Evolutionary conservation across 108 stramenopile species (phyloP), one percentile per base, ranked within the genome.

Genomic region (Hondaea fermentalgiana): DNA sequence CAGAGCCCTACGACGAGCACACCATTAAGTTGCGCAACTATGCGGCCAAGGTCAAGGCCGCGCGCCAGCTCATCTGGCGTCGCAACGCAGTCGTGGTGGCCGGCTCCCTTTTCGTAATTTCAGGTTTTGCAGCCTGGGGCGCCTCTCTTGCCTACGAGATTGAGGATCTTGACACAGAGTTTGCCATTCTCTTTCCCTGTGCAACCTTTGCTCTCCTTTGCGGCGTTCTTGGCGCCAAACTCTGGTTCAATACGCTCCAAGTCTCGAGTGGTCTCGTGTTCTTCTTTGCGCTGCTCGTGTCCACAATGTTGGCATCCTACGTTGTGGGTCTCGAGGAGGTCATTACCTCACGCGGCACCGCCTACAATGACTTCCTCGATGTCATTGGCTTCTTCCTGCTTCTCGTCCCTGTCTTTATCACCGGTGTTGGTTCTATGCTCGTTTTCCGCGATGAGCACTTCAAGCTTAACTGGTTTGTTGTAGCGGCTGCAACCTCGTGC

Each of bases 211-310:
- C 76, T 14, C 51, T 83, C 16, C 28, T 83, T 0, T 83, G 76
- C 28, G 76, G 76, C 25, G 12, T 83, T 12, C 76, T 83, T 23
- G 76, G 49, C 49, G 51, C 51, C 49, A 8, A 83, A 23, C 76
- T 83, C 16, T 83, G 76, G 76, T 83, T 83, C 76, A 83, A 83
- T 45, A 53, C 76, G 45, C 51, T 83, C 49, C 76, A 83, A 53
- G 51, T 83, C 6, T 83, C 76, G n/a, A 10, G 51, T 12, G 76
- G 45, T 23, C 45, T 83, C 51, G 25, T 83, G 10, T n/a, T 83
- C 19, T 45, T 83, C 51, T 83, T 53, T 45, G 49, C 3, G 16
- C 76, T 83, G 16, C 76, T 53, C 76, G 49, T 83, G n/a, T 12
- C 76, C 23, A 47, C 6, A 6, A 83, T 83, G 45, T 17, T 53